phyloP scores from a whole-genome alignment of 2,329 filamentous ascomycete genomes.

The Colletotrichum viniferum region DNA sequence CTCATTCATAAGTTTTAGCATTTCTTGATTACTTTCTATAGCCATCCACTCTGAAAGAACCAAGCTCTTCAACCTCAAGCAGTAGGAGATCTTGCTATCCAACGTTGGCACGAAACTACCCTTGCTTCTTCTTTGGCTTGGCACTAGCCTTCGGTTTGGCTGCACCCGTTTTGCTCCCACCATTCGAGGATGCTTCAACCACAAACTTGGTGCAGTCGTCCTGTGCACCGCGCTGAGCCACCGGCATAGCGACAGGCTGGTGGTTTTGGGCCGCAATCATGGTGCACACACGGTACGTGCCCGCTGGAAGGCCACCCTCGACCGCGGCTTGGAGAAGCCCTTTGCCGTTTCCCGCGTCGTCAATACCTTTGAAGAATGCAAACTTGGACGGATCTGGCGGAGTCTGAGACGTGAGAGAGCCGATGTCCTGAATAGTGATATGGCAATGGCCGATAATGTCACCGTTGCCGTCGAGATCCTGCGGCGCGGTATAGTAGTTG shows the following conservation, averaged over 20 bases:
- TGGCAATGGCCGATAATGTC: conserved; percentile 50
- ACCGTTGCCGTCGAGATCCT: conserved; percentile 47
- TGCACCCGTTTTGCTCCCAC: not conserved
- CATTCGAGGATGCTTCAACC: conserved; percentile 29
- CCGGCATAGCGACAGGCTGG: conserved; percentile 62
- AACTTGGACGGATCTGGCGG: conserved; percentile 45
- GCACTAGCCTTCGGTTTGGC: not conserved
- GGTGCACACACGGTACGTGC: conserved; percentile 55
- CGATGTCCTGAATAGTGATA: conserved; percentile 56
- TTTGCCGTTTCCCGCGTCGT: conserved; percentile 51
- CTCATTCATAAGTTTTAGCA: not conserved
- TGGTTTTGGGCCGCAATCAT: conserved; percentile 56
- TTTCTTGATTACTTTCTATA: not conserved
- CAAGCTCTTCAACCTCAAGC: not conserved
- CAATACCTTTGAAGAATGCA: conserved; percentile 64
- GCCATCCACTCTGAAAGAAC: not conserved
- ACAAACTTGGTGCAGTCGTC: conserved; percentile 58
- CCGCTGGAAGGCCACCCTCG: conserved; percentile 48
- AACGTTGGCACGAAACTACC: not conserved
- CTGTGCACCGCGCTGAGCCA: conserved; percentile 57
- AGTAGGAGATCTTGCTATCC: not conserved
- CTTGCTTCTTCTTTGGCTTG: not conserved
- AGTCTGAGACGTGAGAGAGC: conserved; percentile 37
- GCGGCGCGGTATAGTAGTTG: conserved; percentile 61
- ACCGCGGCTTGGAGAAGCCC: conserved; percentile 50